phyloP scores from a whole-genome alignment of 1,139 yeast species.

The Candida labiduridarum region DNA sequence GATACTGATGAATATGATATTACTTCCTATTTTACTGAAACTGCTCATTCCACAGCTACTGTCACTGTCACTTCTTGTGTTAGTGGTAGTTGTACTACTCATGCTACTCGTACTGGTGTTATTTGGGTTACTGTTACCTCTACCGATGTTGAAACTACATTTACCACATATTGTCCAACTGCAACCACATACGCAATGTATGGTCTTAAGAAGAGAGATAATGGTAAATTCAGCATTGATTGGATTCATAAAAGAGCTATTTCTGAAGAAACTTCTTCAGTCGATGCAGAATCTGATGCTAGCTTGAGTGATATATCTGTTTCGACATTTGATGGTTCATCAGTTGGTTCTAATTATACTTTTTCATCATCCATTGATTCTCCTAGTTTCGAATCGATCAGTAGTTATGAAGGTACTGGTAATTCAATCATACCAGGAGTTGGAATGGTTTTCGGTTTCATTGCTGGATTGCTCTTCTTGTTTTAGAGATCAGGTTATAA shows the following conservation, averaged over 20 bases:
- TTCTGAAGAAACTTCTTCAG: neutral
- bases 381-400: neutral
- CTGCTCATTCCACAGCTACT: slow-evolving; percentile 14
- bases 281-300: neutral
- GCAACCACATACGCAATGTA: neutral
- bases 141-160: slow-evolving; percentile 20
- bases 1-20: slow-evolving; percentile 5
- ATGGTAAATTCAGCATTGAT: neutral
- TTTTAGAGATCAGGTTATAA: neutral
- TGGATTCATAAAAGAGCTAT: neutral
- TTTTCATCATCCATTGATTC: neutral
- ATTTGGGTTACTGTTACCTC: slow-evolving; percentile 14
- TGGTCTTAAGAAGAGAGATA: neutral
- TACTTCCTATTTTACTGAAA: slow-evolving; percentile 3
- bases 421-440: slow-evolving; percentile 1
- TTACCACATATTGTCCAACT: slow-evolving; percentile 27
- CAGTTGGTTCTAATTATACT: neutral
- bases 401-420: slow-evolving; percentile 3
- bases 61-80: slow-evolving; percentile 26
- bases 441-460: neutral
- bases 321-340: neutral
- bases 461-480: slow-evolving; percentile 3
- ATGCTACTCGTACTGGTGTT: slow-evolving; percentile 30
- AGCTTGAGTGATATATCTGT: too few relatives aligned
- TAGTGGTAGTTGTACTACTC: slow-evolving; percentile 16